These are phyloP conservation scores for Candida arabinofermentans DNA, from an alignment of 805 yeast species.

Conservation along the genomic window DNA sequence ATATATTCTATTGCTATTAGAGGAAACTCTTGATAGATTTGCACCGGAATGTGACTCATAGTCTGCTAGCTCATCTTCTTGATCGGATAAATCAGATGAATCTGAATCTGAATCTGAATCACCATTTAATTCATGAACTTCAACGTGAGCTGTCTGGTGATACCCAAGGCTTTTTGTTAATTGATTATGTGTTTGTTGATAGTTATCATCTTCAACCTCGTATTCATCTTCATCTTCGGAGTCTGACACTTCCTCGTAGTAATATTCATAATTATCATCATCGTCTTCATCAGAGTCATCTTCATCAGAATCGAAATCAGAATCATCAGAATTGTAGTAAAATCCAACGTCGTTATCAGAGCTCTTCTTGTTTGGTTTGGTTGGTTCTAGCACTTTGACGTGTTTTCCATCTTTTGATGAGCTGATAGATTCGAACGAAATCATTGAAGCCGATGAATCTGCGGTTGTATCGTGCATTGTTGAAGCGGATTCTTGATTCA, in stretches of 20 bases:
- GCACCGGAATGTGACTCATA: background rate
- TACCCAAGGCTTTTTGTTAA: background rate
- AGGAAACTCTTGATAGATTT: slow-evolving; percentile 4
- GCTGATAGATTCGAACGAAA: slow-evolving; percentile 16
- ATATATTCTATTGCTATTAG: background rate
- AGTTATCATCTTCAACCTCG: slow-evolving; percentile 5
- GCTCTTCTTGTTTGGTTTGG: slow-evolving; percentile 9
- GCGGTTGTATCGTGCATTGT: slow-evolving; percentile 16
- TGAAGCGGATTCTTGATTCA: slow-evolving; percentile 30
- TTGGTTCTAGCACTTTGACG: slow-evolving; percentile 15
- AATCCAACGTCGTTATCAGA: slow-evolving; percentile 4
- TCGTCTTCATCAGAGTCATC: slow-evolving; percentile 23
- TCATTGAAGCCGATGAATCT: slow-evolving; percentile 16
- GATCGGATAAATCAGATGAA: slow-evolving; percentile 3
- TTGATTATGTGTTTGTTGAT: background rate
- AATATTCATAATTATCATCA: slow-evolving; percentile 15
- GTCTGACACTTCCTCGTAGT: slow-evolving; percentile 17
- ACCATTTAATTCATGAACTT: slow-evolving; percentile 11
- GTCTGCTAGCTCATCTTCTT: slow-evolving; percentile 9
- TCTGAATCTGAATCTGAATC: slow-evolving; percentile 4
- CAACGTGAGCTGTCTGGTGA: background rate
- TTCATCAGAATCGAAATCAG: slow-evolving; percentile 29
- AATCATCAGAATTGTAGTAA: slow-evolving; percentile 24
- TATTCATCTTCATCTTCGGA: slow-evolving; percentile 11
- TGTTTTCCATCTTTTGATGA: slow-evolving; percentile 10